These are phyloP conservation scores for Diaporthe vaccinii DNA, from an alignment of 2,329 filamentous ascomycete species.

Conservation along the genomic window DNA sequence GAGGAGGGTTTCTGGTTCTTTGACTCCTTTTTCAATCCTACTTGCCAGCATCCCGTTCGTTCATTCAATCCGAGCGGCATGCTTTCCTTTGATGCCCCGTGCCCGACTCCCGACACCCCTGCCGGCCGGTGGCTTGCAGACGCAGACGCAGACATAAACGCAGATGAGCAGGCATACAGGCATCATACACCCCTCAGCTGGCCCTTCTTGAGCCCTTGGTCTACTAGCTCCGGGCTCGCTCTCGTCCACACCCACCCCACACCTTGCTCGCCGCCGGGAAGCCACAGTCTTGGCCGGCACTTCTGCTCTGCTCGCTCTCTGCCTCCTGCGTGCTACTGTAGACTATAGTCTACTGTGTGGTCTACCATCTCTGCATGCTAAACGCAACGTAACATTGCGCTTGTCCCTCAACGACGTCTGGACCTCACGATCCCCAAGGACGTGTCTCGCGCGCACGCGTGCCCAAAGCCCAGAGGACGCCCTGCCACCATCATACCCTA, in stretches of 20 bases:
- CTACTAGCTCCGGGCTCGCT: not conserved
- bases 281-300: constrained; percentile 30
- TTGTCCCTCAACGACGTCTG: constrained; percentile 18
- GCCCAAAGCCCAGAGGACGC: constrained; percentile 10
- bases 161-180: not conserved
- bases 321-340: not conserved
- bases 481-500: not conserved
- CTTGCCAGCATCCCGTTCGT: not conserved
- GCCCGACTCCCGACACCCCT: not conserved
- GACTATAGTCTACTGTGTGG: not conserved
- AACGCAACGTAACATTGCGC: constrained; percentile 39
- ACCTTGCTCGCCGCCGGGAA: constrained; percentile 29
- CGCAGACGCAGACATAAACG: not conserved
- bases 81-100: not conserved
- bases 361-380: constrained; percentile 5
- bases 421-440: constrained; percentile 10
- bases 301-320: not conserved
- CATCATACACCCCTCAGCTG: not conserved
- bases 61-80: not conserved
- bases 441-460: constrained; percentile 12
- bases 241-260: not conserved
- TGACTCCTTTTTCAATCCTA: constrained; percentile 27
- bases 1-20: constrained; percentile 4
- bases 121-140: constrained; percentile 12
- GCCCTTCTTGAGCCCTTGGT: not conserved